Conservation (phyloP, 148 eudicot species). For the Nepenthes mirabilis region DNA sequence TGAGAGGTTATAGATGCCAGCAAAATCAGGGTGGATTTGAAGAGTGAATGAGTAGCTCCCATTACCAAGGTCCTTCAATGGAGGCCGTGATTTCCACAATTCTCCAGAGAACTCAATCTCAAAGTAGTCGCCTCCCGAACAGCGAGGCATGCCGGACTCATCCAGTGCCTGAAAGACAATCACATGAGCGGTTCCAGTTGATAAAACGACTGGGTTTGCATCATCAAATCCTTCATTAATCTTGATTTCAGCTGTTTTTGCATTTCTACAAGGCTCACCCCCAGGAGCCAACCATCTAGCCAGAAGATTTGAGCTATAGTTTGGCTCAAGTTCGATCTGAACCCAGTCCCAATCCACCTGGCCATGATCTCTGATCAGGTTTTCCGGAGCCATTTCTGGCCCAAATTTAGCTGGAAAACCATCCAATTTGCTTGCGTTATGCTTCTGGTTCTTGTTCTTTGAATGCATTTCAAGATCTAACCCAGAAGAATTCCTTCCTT, state of each 20-base stretch:
- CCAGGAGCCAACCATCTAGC: conserved; percentile 51
- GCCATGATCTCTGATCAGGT: not conserved
- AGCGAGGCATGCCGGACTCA: conserved; percentile 42
- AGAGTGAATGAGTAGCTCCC: conserved; percentile 63
- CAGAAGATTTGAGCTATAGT: conserved; percentile 42
- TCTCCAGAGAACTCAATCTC: conserved; percentile 72
- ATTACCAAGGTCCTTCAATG: conserved; percentile 55
- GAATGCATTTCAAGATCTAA: conserved; percentile 1
- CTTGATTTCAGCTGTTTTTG: conserved; percentile 45
- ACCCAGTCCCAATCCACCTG: conserved; percentile 12
- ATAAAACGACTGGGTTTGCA: conserved; percentile 15
- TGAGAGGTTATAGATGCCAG: conserved; percentile 63
- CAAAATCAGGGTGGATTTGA: conserved; percentile 79
- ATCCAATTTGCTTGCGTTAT: not conserved
- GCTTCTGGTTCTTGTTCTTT: not conserved
- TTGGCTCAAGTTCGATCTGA: conserved; percentile 36
- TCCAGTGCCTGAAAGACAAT: conserved; percentile 71
- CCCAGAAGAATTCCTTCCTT: conserved; percentile 8
- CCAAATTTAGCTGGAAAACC: not conserved
- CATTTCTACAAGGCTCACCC: conserved; percentile 48
- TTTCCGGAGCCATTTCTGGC: not conserved
- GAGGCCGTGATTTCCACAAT: conserved; percentile 77
- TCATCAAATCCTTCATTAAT: conserved; percentile 39
- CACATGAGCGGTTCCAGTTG: conserved; percentile 57
- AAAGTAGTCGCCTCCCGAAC: conserved; percentile 82